Evolutionary conservation across 345 rosid species (phyloP).

Genomic region (Salix caprea): DNA sequence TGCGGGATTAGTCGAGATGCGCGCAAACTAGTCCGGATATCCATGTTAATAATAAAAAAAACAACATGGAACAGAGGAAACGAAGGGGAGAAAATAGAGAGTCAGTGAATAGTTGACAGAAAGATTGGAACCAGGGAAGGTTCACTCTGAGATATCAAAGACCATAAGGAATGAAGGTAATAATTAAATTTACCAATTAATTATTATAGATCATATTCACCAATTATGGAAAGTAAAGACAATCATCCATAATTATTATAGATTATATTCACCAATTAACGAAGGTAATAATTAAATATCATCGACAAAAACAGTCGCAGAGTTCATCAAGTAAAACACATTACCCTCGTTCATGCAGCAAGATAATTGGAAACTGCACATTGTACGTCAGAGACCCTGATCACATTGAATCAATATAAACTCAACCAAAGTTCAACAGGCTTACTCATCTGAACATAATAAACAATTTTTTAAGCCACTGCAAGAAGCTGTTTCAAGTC

Average conservation of each 20-base stretch:
- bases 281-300: not conserved
- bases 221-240: not conserved
- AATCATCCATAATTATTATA: not conserved
- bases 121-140: conserved; percentile 66
- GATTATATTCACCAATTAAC: not conserved
- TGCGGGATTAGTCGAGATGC: too few species aligned
- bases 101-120: conserved; percentile 43
- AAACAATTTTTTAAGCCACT: not conserved
- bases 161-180: conserved; percentile 42
- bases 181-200: too few species aligned
- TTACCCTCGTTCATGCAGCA: conserved; percentile 86
- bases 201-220: too few species aligned
- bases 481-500: not conserved
- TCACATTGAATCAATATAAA: conserved; percentile 20
- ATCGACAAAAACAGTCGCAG: not conserved
- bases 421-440: not conserved
- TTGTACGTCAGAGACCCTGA: conserved; percentile 55
- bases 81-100: not conserved
- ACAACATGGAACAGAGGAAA: not conserved
- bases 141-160: conserved; percentile 79
- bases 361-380: conserved; percentile 64
- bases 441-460: not conserved
- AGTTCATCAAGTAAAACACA: not conserved
- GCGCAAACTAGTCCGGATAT: too few species aligned
- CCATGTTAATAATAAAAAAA: not conserved